Evolutionary conservation across 768 basidiomycete species (phyloP), one percentile per base, ranked within the genome.

Genomic region (Auriculariales sp.): DNA sequence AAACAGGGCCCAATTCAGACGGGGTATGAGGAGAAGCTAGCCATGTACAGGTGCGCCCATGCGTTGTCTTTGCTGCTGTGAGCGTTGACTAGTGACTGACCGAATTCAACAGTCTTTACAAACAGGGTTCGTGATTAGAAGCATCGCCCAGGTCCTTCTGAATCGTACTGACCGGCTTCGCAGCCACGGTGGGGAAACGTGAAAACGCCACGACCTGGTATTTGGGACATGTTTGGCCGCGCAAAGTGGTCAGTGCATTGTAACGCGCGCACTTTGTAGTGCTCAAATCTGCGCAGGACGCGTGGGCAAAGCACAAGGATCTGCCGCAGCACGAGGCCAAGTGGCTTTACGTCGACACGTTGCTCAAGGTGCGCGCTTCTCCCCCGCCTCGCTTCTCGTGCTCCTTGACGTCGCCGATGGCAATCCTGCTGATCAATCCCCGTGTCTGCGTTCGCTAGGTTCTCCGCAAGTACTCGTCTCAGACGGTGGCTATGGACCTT

Each of bases 1-100:
- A 94, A 94, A 71, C 88, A 79, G 9, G 91, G 93, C 0, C 90
- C 92, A 28, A 91, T 97, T 58, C 91, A 95, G 63, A 95, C 92
- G 0, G 86, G 78, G 55, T 95, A 97, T 61, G 92, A 95, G 56
- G 91, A 94, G 62, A 97, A 97, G 63, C 68, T 97, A 12, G 76
- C 79, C 10, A 89, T 97, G 78, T 97, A 97, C 62, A 88, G 88
- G 83, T 83, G 53, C 29, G 29, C 44, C 29, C 46, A 15, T 14
- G 27, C 31, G 28, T 19, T 28, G 2, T 28, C 27, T 50, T 33
- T 27, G 22, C 24, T 48, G 36, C 27, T 44, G 10, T 49, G n/a
- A n/a, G n/a, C n/a, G n/a, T n/a, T n/a, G n/a, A n/a, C n/a, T n/a
- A 28, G 2, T 45, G 50, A 12, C 35, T 14, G 42, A 49, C 53